Percentiles rank a stretch among this genome's conserved stretches.
Conservation (phyloP, 345 rosid genomes). For the Syzygium aqueum region DNA sequence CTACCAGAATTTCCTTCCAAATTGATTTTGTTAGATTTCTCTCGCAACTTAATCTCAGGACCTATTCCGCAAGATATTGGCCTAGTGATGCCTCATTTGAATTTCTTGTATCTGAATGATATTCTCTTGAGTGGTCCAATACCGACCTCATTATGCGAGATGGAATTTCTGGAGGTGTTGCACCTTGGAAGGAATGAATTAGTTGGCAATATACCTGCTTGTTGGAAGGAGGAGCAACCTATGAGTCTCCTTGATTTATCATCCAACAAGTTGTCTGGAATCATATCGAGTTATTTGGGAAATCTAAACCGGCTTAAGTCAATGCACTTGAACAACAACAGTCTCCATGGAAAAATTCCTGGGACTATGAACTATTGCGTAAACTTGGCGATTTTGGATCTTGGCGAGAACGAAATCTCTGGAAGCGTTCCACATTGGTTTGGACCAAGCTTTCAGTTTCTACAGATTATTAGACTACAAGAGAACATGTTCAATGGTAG, state of each 20-base stretch:
- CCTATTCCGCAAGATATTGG: neutral
- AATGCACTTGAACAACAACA: neutral
- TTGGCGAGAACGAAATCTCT: neutral
- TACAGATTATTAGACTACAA: neutral
- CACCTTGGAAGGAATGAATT: neutral
- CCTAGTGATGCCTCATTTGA: neutral
- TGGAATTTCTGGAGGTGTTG: accelerated
- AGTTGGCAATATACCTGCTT: neutral
- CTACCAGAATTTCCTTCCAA: neutral
- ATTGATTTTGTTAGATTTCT: neutral
- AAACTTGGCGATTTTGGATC: neutral
- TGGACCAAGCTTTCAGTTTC: neutral
- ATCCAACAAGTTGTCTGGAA: neutral
- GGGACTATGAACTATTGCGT: neutral
- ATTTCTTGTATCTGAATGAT: neutral
- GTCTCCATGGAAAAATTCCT: neutral
- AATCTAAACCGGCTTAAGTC: neutral
- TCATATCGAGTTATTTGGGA: neutral
- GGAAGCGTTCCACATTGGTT: neutral
- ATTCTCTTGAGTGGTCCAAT: neutral
- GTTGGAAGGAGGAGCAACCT: neutral
- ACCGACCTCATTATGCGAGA: neutral
- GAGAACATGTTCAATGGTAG: neutral
- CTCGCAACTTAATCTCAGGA: neutral
- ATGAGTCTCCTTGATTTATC: neutral